phyloP scores from a whole-genome alignment of 1,284 basidiomycete species.

The Ustilago sp. region DNA sequence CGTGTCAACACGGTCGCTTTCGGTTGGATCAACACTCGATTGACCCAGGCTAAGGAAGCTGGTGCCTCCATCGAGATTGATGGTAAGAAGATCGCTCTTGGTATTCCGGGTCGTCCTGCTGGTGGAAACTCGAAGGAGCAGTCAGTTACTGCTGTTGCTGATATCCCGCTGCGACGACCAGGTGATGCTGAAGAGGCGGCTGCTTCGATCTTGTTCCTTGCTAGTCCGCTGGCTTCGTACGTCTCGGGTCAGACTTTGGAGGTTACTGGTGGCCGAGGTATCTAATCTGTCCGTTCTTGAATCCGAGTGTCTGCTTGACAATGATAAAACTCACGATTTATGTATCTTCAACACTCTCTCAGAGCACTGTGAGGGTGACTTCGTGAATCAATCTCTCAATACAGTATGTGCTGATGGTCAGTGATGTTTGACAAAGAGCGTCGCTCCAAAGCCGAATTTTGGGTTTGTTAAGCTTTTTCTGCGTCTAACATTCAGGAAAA shows the following conservation, averaged over 20 bases:
- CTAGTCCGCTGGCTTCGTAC: slow-evolving; percentile 81
- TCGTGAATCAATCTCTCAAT: background rate
- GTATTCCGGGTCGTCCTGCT: slow-evolving; percentile 70
- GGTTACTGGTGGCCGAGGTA: slow-evolving; percentile 64
- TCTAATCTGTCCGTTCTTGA: slow-evolving; percentile 22
- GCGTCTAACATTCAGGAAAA: background rate
- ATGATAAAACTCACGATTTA: background rate
- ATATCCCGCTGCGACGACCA: slow-evolving; percentile 81
- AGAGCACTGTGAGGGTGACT: background rate
- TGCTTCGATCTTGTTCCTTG: slow-evolving; percentile 70
- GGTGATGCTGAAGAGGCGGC: slow-evolving; percentile 83
- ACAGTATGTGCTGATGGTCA: too few species aligned
- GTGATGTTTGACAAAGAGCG: too few species aligned
- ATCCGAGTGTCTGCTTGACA: too few species aligned
- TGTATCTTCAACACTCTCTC: background rate
- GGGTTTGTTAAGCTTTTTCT: background rate
- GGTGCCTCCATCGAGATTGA: slow-evolving; percentile 82
- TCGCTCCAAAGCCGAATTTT: too few species aligned
- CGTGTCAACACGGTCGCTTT: slow-evolving; percentile 80
- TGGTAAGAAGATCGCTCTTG: slow-evolving; percentile 84
- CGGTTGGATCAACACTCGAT: slow-evolving; percentile 77
- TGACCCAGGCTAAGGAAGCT: slow-evolving; percentile 80
- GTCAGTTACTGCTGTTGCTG: slow-evolving; percentile 71
- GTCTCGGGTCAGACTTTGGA: slow-evolving; percentile 82
- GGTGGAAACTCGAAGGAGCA: slow-evolving; percentile 77